Evolutionary conservation across 148 eudicot genomes (phyloP).

Genomic region (Tetragonia tetragonoides): DNA sequence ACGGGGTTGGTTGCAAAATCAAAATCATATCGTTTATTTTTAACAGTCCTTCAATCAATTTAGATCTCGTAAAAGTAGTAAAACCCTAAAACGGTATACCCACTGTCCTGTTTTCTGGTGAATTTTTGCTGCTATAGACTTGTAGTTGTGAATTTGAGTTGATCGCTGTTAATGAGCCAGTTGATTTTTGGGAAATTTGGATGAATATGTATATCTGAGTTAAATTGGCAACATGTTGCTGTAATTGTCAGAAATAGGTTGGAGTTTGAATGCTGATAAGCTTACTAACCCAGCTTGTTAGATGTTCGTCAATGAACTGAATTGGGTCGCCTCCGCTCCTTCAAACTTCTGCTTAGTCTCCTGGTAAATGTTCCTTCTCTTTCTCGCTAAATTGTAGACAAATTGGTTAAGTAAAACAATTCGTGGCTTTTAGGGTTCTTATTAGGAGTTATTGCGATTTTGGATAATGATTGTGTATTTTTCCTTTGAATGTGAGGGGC

Average conservation of each 20-base stretch:
- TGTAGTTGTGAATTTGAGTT: background rate
- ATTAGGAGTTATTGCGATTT: no score
- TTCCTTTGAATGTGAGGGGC: constrained; percentile 1
- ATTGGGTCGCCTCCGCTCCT: no score
- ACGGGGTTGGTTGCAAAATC: background rate
- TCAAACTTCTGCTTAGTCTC: no score
- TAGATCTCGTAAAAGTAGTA: background rate
- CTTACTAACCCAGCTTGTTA: background rate
- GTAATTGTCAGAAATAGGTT: background rate
- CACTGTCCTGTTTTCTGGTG: background rate
- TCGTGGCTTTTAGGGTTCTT: no score
- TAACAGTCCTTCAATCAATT: no score
- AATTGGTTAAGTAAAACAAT: no score
- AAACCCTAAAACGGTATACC: background rate
- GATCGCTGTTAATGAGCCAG: background rate
- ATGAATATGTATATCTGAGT: background rate
- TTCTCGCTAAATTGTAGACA: no score
- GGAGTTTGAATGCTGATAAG: background rate
- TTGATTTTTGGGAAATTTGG: background rate
- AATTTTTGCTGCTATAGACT: background rate
- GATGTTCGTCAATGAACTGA: no score
- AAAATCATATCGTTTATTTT: no score
- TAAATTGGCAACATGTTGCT: background rate
- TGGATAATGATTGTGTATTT: background rate
- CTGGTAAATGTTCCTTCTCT: no score